Conservation (phyloP, 2,329 filamentous ascomycete species). For the Aspergillus sergii region DNA sequence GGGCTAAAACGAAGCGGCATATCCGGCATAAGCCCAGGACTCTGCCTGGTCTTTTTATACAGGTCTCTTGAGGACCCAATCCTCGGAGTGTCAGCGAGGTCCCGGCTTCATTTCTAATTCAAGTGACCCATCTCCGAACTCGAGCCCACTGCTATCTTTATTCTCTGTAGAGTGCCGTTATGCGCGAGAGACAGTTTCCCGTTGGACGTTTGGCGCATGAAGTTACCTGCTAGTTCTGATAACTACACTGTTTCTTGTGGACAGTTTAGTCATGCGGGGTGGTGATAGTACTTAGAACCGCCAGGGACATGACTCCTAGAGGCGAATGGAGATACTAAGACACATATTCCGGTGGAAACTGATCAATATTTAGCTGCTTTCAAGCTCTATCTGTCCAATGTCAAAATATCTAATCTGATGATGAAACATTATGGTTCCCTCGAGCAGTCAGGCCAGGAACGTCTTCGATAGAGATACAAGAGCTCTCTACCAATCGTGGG, state of each 20-base stretch:
- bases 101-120: not conserved
- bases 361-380: slow-evolving; percentile 1
- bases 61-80: not conserved
- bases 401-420: slow-evolving; percentile 1
- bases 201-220: not conserved
- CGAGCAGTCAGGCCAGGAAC: not conserved
- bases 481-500: not conserved
- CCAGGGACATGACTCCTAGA: not conserved
- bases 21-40: no score
- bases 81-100: not conserved
- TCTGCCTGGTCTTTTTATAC: not conserved
- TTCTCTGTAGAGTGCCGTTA: not conserved
- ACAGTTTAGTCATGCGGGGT: not conserved
- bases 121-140: not conserved
- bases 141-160: not conserved
- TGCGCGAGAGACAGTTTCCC: not conserved
- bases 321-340: not conserved
- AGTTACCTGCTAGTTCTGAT: not conserved
- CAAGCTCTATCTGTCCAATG: not conserved
- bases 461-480: not conserved
- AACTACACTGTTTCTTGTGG: slow-evolving; percentile 1
- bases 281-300: not conserved
- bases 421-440: not conserved
- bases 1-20: not conserved
- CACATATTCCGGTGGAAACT: not conserved